A percentile compares a stretch with the other conserved stretches of the same genome.
phyloP scores from a whole-genome alignment of 495 filamentous ascomycete genomes.

The Pyrenula massariospora region DNA sequence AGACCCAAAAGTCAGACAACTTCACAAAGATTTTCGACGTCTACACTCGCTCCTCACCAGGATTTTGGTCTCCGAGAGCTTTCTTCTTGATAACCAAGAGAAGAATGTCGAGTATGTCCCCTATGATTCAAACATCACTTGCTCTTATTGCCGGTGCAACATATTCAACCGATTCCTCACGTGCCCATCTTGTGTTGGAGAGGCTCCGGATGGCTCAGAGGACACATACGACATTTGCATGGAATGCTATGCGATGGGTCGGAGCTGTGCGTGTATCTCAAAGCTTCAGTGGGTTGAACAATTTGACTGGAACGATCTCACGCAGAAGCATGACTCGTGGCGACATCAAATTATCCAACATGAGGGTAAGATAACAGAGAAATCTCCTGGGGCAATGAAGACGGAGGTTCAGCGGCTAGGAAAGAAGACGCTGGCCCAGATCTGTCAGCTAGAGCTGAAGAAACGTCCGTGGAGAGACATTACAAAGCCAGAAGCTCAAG shows the following conservation, averaged over 20 bases:
- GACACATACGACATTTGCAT: conserved; percentile 91
- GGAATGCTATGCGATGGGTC: conserved; percentile 91
- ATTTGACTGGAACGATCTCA: conserved; percentile 70
- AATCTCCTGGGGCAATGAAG: conserved; percentile 51
- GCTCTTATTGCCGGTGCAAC: conserved; percentile 90
- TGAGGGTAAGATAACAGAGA: conserved; percentile 45
- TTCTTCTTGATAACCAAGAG: conserved; percentile 48
- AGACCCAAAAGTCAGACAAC: conserved; percentile 47
- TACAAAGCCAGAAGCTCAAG: conserved; percentile 23
- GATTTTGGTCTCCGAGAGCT: conserved; percentile 75
- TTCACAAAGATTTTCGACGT: conserved; percentile 65
- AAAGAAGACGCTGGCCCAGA: conserved; percentile 71
- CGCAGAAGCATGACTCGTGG: conserved; percentile 71
- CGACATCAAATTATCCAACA: conserved; percentile 59
- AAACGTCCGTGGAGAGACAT: conserved; percentile 54
- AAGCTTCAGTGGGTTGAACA: conserved; percentile 86
- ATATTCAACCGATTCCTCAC: conserved; percentile 96
- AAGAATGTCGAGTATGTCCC: conserved; percentile 57
- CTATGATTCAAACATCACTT: conserved; percentile 83
- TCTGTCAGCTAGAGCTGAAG: conserved; percentile 79
- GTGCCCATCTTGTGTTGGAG: conserved; percentile 61
- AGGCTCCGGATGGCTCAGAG: conserved; percentile 45
- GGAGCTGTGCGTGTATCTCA: conserved; percentile 80
- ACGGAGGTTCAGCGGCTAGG: conserved; percentile 47
- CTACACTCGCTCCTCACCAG: conserved; percentile 66